These are phyloP conservation scores for Saturnispora mendoncae DNA, from an alignment of 805 yeast species.

Conservation along the genomic window DNA sequence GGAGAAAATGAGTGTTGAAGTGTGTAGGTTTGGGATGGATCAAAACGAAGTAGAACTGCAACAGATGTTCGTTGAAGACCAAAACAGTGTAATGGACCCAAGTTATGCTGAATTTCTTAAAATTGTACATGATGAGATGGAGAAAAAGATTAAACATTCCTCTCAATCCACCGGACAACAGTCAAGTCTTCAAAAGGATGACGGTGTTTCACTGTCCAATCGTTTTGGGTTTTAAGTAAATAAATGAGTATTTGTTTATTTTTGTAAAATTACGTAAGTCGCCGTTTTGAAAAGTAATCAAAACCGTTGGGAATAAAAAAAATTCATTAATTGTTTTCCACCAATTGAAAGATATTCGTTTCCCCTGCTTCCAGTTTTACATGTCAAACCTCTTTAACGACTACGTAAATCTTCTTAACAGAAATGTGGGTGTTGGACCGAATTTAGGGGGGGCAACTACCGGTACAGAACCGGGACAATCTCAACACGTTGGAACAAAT, in stretches of 20 bases:
- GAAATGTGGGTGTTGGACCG: too few relatives aligned
- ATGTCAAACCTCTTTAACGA: slow-evolving; percentile 12
- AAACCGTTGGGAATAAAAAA: not conserved
- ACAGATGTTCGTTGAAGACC: slow-evolving; percentile 68
- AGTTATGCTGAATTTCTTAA: slow-evolving; percentile 61
- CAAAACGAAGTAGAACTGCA: slow-evolving; percentile 48
- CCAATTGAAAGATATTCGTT: not conserved
- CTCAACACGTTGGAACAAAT: too few relatives aligned
- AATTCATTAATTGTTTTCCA: not conserved
- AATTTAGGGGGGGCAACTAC: too few relatives aligned
- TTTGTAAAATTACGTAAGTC: too few relatives aligned
- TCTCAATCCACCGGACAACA: not conserved
- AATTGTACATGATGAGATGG: slow-evolving; percentile 56
- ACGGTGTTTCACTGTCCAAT: slow-evolving; percentile 12
- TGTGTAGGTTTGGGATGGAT: slow-evolving; percentile 60
- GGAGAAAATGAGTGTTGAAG: slow-evolving; percentile 40
- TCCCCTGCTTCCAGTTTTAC: not conserved
- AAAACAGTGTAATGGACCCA: slow-evolving; percentile 41
- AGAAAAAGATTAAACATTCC: slow-evolving; percentile 33
- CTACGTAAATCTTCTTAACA: slow-evolving; percentile 10
- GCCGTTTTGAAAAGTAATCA: not conserved
- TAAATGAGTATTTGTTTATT: not conserved
- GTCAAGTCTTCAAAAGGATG: slow-evolving; percentile 3
- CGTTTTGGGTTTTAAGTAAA: slow-evolving; percentile 10
- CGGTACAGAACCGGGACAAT: too few relatives aligned